Base-by-base conservation (phyloP, 2,329 filamentous ascomycete genomes). In the Colletotrichum phormii region DNA sequence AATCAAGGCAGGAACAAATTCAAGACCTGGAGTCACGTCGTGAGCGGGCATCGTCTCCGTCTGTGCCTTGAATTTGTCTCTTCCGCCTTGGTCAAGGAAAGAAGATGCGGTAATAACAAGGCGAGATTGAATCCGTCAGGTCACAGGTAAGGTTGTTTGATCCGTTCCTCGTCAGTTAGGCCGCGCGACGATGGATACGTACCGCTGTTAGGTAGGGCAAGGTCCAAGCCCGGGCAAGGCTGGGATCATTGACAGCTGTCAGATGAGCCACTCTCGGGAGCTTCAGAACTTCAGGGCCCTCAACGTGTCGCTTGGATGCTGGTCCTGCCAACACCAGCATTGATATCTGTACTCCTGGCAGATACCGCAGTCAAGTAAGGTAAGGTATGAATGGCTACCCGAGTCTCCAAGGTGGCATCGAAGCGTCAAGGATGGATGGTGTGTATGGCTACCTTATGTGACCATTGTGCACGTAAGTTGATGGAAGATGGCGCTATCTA, bases 201-300 rank as follows among this genome's bases (percentile, higher is more conserved):
- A 62, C 37, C 42, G 7, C 46, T 35, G 60, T 51, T 24, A 33
- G 42, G 61, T 8, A 51, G 13, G 42, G 37, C 64, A 22, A 53
- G 53, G 54, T 58, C 35, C 24, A 31, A 58, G 68, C 57, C 64
- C 57, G 12, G 51, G 66, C 49, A 37, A 33, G 29, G 37, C 37
- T 22, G 26, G 54, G 37, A 51, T 64, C n/a, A 42, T 13, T 69
- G 65, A 69, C 70, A 69, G 65, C 59, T 72, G 70, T 64, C 53
- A 60, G 65, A 64, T 53, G 53, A 68, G 53, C 69, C 65, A 46
- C 65, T 64, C 65, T 59, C 42, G 58, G 64, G 26, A 65, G 42
- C 59, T 49, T 31, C 61, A 31, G 26, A 65, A 31, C 59, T 49
- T 31, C 61, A 31, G 60, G 46, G 18, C 58, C 65, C 53, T 58